Evolutionary conservation across 139 green algal genomes (phyloP).

Genomic region (Chlamydomonas incerta): DNA sequence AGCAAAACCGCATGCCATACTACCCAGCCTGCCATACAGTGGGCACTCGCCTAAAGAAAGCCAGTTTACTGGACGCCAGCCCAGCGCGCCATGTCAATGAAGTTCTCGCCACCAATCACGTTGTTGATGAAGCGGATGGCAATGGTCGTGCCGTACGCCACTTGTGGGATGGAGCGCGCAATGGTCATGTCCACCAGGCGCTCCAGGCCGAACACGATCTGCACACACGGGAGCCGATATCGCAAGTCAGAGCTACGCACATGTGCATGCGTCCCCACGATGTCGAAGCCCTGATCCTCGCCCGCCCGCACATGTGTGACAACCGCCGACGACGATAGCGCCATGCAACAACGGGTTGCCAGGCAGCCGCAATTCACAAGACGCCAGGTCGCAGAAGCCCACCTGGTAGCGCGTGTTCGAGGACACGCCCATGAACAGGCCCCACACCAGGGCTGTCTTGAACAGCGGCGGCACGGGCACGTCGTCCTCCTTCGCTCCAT

Average conservation of each 20-base stretch:
- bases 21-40: no score
- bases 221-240: not conserved
- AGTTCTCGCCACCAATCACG: constrained; percentile 92
- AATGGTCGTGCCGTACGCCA: constrained; percentile 88
- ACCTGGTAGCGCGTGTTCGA: constrained; percentile 95
- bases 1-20: no score
- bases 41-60: no score
- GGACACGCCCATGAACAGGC: constrained; percentile 97
- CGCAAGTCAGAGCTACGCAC: no score
- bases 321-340: no score
- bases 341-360: no score
- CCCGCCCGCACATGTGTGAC: no score
- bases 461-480: constrained; percentile 83
- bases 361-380: no score
- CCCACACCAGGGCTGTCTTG: constrained; percentile 90
- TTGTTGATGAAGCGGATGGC: constrained; percentile 96
- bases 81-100: constrained; percentile 96
- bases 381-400: no score
- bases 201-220: constrained; percentile 93
- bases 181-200: constrained; percentile 87
- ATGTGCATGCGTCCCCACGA: no score
- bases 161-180: constrained; percentile 66
- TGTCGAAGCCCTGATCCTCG: no score
- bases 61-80: constrained; percentile 94
- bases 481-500: constrained; percentile 74